Percentiles rank a stretch among this genome's conserved stretches.
Conservation (phyloP, 495 filamentous ascomycete species). For the Chlorociboria aeruginascens region DNA sequence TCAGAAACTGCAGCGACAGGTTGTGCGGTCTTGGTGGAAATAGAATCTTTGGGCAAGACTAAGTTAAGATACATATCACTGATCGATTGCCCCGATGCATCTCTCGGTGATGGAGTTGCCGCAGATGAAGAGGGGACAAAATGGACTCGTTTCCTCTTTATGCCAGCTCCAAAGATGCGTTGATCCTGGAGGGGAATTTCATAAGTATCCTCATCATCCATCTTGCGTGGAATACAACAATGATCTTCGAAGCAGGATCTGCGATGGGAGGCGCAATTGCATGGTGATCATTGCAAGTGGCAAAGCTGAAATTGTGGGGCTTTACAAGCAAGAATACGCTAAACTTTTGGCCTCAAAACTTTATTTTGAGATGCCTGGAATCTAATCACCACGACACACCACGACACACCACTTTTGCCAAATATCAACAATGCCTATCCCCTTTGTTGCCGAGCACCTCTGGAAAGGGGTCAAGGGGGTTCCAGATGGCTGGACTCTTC, state of each 20-base stretch:
- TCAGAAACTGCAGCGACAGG: background rate
- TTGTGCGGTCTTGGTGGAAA: constrained; percentile 6
- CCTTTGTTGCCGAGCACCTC: constrained; percentile 49
- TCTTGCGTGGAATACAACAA: background rate
- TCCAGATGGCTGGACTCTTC: constrained; percentile 29
- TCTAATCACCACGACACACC: background rate
- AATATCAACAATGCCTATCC: constrained; percentile 58
- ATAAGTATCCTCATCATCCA: constrained; percentile 20
- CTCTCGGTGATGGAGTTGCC: constrained; percentile 33
- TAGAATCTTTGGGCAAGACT: constrained; percentile 39
- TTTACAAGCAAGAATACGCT: constrained; percentile 7
- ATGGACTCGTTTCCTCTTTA: constrained; percentile 62
- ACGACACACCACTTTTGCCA: background rate
- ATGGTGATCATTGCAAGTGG: background rate
- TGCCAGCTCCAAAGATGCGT: constrained; percentile 67
- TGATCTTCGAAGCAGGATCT: background rate
- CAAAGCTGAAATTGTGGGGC: background rate
- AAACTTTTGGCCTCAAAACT: constrained; percentile 4
- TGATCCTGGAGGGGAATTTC: constrained; percentile 55
- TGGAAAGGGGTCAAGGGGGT: constrained; percentile 45
- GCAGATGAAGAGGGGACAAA: constrained; percentile 55
- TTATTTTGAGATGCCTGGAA: background rate
- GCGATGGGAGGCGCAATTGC: background rate
- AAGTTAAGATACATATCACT: constrained; percentile 61
- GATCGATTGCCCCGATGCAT: constrained; percentile 32